Conservation (phyloP, 2,329 filamentous ascomycete genomes). For the Scopulariopsis brevicaulis region DNA sequence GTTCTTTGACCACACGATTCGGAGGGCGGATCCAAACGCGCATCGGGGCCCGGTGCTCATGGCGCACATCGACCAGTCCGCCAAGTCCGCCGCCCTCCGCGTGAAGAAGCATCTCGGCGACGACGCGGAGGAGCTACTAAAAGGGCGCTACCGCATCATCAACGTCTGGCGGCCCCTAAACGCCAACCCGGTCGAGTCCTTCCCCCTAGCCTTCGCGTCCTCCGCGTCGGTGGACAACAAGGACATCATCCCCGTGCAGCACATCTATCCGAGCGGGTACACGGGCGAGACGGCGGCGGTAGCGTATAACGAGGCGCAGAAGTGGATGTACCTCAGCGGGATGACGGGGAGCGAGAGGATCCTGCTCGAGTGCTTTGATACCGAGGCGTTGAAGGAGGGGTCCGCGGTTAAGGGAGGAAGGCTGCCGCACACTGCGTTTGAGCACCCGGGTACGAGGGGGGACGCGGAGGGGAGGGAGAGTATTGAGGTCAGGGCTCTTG, state of each 20-base stretch:
- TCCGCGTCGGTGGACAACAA: constrained; percentile 46
- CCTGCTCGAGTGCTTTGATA: constrained; percentile 71
- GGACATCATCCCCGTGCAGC: constrained; percentile 62
- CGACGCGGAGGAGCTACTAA: constrained; percentile 55
- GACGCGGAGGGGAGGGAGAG: constrained; percentile 69
- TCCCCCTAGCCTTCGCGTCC: constrained; percentile 58
- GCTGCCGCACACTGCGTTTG: constrained; percentile 68
- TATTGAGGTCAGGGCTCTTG: constrained; percentile 78
- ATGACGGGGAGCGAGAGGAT: constrained; percentile 65
- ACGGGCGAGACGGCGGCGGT: constrained; percentile 67
- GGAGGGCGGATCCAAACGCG: constrained; percentile 48
- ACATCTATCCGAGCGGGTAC: constrained; percentile 57
- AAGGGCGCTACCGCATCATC: constrained; percentile 66
- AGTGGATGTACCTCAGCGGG: constrained; percentile 73
- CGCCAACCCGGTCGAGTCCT: constrained; percentile 48
- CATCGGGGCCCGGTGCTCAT: constrained; percentile 56
- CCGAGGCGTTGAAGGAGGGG: constrained; percentile 37
- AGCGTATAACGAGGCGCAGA: constrained; percentile 44
- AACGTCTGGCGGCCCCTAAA: constrained; percentile 72
- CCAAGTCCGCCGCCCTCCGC: constrained; percentile 50
- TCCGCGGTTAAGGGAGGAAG: constrained; percentile 39
- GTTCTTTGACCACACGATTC: constrained; percentile 83
- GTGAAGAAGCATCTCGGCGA: constrained; percentile 55
- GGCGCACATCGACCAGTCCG: constrained; percentile 79
- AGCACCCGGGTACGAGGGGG: constrained; percentile 57